These are phyloP conservation scores for Colletotrichum truncatum DNA, from an alignment of 2,329 filamentous ascomycete genomes.

Conservation along the genomic window DNA sequence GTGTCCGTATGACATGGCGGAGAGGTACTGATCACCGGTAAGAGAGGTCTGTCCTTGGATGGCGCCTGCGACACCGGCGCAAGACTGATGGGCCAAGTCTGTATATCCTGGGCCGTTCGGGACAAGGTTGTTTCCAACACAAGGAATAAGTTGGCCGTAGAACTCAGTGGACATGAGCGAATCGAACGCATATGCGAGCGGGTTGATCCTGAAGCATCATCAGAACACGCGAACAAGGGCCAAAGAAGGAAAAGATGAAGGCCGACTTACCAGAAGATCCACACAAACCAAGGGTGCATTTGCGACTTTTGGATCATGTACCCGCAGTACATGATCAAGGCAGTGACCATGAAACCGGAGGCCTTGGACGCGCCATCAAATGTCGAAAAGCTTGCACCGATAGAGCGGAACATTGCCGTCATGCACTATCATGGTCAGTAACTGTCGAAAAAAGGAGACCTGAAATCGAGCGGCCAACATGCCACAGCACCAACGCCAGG, in stretches of 20 bases:
- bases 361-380: slow-evolving; percentile 70
- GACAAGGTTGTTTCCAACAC: slow-evolving; percentile 58
- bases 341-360: slow-evolving; percentile 58
- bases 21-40: slow-evolving; percentile 67
- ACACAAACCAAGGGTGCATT: slow-evolving; percentile 71
- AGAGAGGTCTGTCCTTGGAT: slow-evolving; percentile 56
- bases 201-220: slow-evolving; percentile 47
- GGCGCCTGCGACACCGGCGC: slow-evolving; percentile 67
- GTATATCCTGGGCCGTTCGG: slow-evolving; percentile 59
- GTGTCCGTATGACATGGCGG: slow-evolving; percentile 61
- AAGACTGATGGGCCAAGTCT: slow-evolving; percentile 55
- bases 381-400: slow-evolving; percentile 63
- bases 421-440: slow-evolving; percentile 49
- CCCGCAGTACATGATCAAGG: slow-evolving; percentile 69
- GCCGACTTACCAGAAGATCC: slow-evolving; percentile 60
- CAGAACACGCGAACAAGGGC: too few species aligned
- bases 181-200: slow-evolving; percentile 76
- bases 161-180: slow-evolving; percentile 78
- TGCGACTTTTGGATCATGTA: slow-evolving; percentile 69
- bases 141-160: slow-evolving; percentile 61
- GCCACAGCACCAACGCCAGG: too few species aligned
- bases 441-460: background rate
- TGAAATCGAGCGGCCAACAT: too few species aligned
- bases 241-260: background rate
- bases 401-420: slow-evolving; percentile 65